phyloP scores from a whole-genome alignment of 2,329 filamentous ascomycete species.

The Furcasterigmium furcatum region DNA sequence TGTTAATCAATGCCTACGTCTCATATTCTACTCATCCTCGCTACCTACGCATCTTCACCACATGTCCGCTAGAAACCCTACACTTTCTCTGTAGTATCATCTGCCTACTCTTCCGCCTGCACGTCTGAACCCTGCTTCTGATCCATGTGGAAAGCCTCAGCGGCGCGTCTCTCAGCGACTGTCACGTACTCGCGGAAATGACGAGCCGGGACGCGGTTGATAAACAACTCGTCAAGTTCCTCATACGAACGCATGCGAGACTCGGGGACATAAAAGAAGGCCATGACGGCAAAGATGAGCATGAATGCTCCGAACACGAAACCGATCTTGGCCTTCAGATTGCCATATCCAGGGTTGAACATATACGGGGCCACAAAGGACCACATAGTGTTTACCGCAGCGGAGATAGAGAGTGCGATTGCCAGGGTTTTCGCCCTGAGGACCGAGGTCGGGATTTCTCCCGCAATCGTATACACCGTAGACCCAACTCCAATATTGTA shows the following conservation, averaged over 20 bases:
- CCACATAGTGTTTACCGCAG: constrained; percentile 10
- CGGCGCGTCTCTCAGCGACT: constrained; percentile 16
- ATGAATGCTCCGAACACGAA: constrained; percentile 12
- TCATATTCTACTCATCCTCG: too few species aligned
- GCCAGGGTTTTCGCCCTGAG: constrained; percentile 1
- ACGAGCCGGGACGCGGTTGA: constrained; percentile 16
- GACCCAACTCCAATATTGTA: constrained; percentile 14
- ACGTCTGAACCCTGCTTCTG: not conserved
- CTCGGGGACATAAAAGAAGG: constrained; percentile 5
- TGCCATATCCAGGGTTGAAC: constrained; percentile 9
- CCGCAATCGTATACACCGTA: constrained; percentile 18
- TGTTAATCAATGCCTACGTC: too few species aligned
- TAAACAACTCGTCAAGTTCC: constrained; percentile 23
- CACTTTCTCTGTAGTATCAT: too few species aligned
- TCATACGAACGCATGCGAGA: constrained; percentile 6
- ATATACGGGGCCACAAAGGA: constrained; percentile 10
- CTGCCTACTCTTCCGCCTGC: not conserved
- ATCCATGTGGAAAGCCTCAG: constrained; percentile 17
- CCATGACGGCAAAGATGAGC: constrained; percentile 7
- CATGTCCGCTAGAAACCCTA: too few species aligned
- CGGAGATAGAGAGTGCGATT: constrained; percentile 12
- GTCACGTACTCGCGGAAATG: constrained; percentile 18
- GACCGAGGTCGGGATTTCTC: constrained; percentile 15
- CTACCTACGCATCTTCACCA: too few species aligned
- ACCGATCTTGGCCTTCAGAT: constrained; percentile 11